phyloP scores from a whole-genome alignment of 257 asterid genomes.

The Anisodus acutangulus region DNA sequence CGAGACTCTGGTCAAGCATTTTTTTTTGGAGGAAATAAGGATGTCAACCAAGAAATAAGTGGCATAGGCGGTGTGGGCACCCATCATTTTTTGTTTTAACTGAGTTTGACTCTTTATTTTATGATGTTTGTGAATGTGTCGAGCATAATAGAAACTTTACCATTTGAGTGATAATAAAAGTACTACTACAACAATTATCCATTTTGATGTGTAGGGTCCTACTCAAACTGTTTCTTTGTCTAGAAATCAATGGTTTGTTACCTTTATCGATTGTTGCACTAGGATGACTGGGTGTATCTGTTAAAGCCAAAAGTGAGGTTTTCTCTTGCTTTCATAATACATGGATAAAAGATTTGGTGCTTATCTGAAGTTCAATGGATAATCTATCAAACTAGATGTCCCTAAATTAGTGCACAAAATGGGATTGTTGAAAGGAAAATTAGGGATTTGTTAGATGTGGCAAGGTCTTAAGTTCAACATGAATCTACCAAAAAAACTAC shows the following conservation, averaged over 20 bases:
- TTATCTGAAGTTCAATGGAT: background rate
- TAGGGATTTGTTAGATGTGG: background rate
- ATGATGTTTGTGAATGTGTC: background rate
- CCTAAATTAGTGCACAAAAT: background rate
- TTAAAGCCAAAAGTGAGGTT: background rate
- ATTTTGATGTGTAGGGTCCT: background rate
- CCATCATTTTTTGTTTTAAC: slow-evolving; percentile 1
- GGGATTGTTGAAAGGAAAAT: background rate
- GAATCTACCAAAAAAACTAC: background rate
- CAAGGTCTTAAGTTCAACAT: background rate
- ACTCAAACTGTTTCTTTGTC: background rate
- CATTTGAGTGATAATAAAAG: background rate
- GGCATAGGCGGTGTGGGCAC: background rate
- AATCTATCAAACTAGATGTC: background rate
- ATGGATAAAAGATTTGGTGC: background rate
- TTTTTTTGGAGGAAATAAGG: background rate
- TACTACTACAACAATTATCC: background rate
- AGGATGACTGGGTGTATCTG: background rate
- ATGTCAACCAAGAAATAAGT: background rate
- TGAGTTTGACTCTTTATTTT: background rate
- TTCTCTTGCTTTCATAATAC: background rate
- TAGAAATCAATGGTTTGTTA: background rate
- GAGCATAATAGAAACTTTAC: background rate
- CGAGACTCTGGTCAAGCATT: background rate
- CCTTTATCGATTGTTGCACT: background rate